Percentiles rank a stretch among this genome's conserved stretches.
Conservation (phyloP, 805 yeast species). For the Suhomyces sp. region DNA sequence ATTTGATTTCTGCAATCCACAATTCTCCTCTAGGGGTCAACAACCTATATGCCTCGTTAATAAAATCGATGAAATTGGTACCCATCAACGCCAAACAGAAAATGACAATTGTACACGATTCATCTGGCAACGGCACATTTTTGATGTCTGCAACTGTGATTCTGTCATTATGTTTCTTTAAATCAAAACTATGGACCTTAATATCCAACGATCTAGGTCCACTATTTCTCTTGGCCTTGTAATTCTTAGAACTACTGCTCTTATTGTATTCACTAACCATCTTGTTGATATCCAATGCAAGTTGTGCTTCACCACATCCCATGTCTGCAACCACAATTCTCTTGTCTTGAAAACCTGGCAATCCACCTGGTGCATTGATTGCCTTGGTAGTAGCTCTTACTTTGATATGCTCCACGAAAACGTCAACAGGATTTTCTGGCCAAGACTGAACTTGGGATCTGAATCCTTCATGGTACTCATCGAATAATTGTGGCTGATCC, state of each 20-base stretch:
- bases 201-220: slow-evolving; percentile 44
- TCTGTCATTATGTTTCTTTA: slow-evolving; percentile 82
- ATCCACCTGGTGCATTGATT: slow-evolving; percentile 95
- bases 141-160: slow-evolving; percentile 97
- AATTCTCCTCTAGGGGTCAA: slow-evolving; percentile 89
- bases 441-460: slow-evolving; percentile 92
- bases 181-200: slow-evolving; percentile 84
- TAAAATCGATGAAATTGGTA: slow-evolving; percentile 89
- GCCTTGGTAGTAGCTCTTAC: slow-evolving; percentile 53
- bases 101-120: slow-evolving; percentile 81
- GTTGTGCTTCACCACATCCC: slow-evolving; percentile 98
- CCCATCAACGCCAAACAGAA: slow-evolving; percentile 98
- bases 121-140: slow-evolving; percentile 79
- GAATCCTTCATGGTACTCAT: slow-evolving; percentile 94
- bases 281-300: slow-evolving; percentile 63
- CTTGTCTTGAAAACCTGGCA: slow-evolving; percentile 69
- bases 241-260: slow-evolving; percentile 19
- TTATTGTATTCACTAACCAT: slow-evolving; percentile 40
- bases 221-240: slow-evolving; percentile 15
- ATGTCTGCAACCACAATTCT: slow-evolving; percentile 88
- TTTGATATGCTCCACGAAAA: slow-evolving; percentile 71
- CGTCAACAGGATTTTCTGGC: slow-evolving; percentile 99
- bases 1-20: slow-evolving; percentile 97
- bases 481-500: slow-evolving; percentile 84
- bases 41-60: slow-evolving; percentile 84